A percentile compares a stretch with the other conserved stretches of the same genome.
Conservation (phyloP, 768 basidiomycete genomes). For the Boletus sp. region DNA sequence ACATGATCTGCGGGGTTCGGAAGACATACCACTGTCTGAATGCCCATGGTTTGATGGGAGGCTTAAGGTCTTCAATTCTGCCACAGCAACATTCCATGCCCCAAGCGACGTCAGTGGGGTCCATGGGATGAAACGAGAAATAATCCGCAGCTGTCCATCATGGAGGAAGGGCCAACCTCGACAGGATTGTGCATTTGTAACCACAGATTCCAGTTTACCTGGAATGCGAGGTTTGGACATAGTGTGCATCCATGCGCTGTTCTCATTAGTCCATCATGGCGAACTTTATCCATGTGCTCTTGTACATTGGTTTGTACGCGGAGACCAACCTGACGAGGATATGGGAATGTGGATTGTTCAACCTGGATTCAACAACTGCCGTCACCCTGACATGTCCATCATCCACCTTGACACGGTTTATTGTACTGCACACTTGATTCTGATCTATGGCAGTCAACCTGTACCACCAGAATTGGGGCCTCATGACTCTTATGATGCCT, state of each 20-base stretch:
- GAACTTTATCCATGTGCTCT: too few species aligned
- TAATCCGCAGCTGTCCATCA: not conserved
- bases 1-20: not conserved
- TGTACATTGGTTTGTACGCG: constrained; percentile 19
- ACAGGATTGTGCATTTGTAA: not conserved
- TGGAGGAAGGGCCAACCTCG: not conserved
- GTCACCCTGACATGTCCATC: constrained; percentile 3
- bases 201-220: not conserved
- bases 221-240: not conserved
- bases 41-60: not conserved
- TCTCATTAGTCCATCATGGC: not conserved
- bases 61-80: not conserved
- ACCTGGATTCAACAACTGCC: constrained; percentile 6
- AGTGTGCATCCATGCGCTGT: not conserved
- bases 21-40: not conserved
- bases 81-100: not conserved
- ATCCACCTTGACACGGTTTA: constrained; percentile 24
- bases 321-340: constrained; percentile 16
- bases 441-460: too few species aligned
- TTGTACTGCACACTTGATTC: too few species aligned
- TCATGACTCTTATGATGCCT: too few species aligned
- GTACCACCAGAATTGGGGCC: too few species aligned
- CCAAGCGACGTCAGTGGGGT: not conserved
- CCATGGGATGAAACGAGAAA: not conserved
- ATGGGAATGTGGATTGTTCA: constrained; percentile 32